phyloP scores from a whole-genome alignment of 305 asterid species.

The Fraxinus velutina region DNA sequence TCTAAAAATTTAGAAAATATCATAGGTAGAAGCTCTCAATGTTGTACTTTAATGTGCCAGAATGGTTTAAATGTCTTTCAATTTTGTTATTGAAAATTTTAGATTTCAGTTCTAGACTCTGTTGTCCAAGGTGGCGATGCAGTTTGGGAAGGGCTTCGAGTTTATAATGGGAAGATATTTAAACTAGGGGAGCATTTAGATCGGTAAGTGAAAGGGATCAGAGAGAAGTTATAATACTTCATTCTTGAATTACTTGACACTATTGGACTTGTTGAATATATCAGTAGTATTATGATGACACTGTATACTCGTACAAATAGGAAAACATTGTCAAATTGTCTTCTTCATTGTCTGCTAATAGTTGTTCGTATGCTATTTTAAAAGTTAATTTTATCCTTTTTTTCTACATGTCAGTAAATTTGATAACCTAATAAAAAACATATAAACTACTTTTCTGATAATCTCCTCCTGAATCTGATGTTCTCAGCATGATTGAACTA shows the following conservation, averaged over 20 bases:
- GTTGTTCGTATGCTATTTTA: background rate
- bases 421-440: background rate
- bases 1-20: background rate
- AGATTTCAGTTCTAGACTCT: constrained; percentile 95
- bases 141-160: constrained; percentile 96
- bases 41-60: constrained; percentile 8
- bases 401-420: background rate
- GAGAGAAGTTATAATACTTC: background rate
- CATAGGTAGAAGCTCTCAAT: background rate
- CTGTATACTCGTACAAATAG: background rate
- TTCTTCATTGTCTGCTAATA: background rate
- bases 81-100: constrained; percentile 21
- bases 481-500: background rate
- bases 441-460: background rate
- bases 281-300: background rate
- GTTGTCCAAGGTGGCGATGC: constrained; percentile 98
- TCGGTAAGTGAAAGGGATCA: constrained; percentile 45
- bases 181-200: constrained; percentile 95
- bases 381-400: background rate
- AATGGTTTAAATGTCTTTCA: constrained; percentile 6
- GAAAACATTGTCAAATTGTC: background rate
- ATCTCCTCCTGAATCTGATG: background rate
- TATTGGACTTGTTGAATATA: background rate
- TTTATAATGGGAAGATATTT: constrained; percentile 75
- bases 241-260: background rate